Conservation (phyloP, 768 basidiomycete genomes). For the Naganishia vishniacii region DNA sequence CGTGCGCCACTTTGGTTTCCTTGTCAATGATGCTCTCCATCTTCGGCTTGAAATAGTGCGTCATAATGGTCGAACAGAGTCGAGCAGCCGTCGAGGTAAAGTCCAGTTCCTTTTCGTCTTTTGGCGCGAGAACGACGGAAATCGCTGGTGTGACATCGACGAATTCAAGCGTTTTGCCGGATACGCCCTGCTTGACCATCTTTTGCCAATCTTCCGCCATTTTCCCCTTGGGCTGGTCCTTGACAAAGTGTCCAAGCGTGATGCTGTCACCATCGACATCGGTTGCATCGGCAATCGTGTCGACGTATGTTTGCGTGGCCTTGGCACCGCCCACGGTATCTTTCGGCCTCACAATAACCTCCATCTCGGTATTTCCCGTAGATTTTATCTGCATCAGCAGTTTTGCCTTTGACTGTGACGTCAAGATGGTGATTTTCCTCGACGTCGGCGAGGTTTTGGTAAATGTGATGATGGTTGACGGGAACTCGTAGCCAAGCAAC, state of each 20-base stretch:
- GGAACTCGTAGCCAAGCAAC: constrained; percentile 96
- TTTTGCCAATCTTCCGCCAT: constrained; percentile 76
- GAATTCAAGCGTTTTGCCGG: constrained; percentile 60
- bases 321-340: constrained; percentile 54
- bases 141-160: constrained; percentile 73
- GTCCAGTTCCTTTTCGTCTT: constrained; percentile 89
- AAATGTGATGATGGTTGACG: constrained; percentile 82
- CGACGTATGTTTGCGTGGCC: constrained; percentile 17
- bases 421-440: constrained; percentile 69
- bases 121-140: constrained; percentile 72
- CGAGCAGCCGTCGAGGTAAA: constrained; percentile 65
- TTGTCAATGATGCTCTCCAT: constrained; percentile 86
- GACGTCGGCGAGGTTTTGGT: constrained; percentile 50
- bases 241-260: constrained; percentile 62
- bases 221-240: constrained; percentile 81
- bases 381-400: constrained; percentile 72
- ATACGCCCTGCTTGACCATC: constrained; percentile 46
- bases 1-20: constrained; percentile 84
- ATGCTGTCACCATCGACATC: constrained; percentile 37
- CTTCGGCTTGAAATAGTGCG: constrained; percentile 77
- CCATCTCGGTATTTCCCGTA: constrained; percentile 56
- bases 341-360: constrained; percentile 73
- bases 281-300: constrained; percentile 7
- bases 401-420: constrained; percentile 86
- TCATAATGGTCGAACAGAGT: constrained; percentile 77